Base-by-base conservation (phyloP, 2,329 filamentous ascomycete species). In the Verticillium albo-atrum region DNA sequence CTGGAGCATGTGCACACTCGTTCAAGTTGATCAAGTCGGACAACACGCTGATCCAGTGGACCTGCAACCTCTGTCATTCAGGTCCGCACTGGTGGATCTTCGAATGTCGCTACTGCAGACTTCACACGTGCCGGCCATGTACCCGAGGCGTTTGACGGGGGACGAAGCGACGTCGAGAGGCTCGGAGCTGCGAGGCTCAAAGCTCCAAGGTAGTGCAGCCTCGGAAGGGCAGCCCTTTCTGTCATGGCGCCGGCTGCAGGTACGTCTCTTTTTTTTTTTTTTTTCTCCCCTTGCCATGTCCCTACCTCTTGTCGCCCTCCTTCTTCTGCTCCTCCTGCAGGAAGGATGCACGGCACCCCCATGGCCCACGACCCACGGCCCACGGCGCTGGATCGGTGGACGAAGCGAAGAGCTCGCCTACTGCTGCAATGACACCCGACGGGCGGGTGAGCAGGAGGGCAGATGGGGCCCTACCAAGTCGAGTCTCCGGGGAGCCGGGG, bases 21-120 rank as follows among this genome's bases (percentile, higher is more conserved):
- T 89, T 89, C 74, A 80, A 79, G 67, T 79, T 89, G 72, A 82
- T 89, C 74, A 89, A 89, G 73, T 86, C 84, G 30, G 85, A 89
- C 67, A 87, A 77, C 68, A 87, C 81, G 12, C 71, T 89, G 58
- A 79, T 90, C 59, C 82, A 87, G 70, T 90, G 86, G 86, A 78
- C 79, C 56, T 90, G 87, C 76, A 80, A 82, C 61, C 74, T 87
- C 67, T 89, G 87, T 70, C 81, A 85, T 62, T 83, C 82, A 2
- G 86, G 86, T 1, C 86, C 86, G 56, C 82, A 86, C 72, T 89
- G 85, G 84, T 82, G 82, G 73, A 89, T 90, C 67, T 89, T 83
- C 64, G 85, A 89, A 71, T 90, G 87, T 75, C 78, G 80, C 62
- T 88, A 87, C 70, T 90, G 87, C 81, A 86, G 86, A 71, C 74